A percentile compares a stretch with the other conserved stretches of the same genome.
These are phyloP conservation scores for Penicillium sp. DNA, from an alignment of 2,329 filamentous ascomycete species.

Conservation along the genomic window DNA sequence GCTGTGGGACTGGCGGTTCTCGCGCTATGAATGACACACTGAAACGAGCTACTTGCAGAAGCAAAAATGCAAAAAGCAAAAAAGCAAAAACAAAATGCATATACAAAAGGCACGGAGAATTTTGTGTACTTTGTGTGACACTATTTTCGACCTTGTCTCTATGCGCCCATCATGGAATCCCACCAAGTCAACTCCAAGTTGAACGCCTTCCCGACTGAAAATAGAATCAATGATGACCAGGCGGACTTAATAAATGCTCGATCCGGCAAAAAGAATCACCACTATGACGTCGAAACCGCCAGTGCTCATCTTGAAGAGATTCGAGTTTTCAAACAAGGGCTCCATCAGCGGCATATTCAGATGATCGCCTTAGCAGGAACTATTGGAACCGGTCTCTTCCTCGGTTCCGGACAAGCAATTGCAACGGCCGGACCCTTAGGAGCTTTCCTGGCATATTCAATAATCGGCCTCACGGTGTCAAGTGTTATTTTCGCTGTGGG, in stretches of 20 bases:
- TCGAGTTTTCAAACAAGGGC: slow-evolving; percentile 28
- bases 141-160: background rate
- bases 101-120: background rate
- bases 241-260: slow-evolving; percentile 2
- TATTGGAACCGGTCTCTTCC: slow-evolving; percentile 44
- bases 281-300: slow-evolving; percentile 21
- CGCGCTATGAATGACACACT: background rate
- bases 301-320: slow-evolving; percentile 27
- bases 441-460: slow-evolving; percentile 41
- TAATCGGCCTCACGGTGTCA: slow-evolving; percentile 41
- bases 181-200: background rate
- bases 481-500: slow-evolving; percentile 40
- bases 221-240: background rate
- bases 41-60: background rate
- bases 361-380: slow-evolving; percentile 46
- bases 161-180: background rate
- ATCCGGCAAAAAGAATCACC: slow-evolving; percentile 10
- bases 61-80: background rate
- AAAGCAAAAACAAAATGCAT: background rate
- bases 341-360: slow-evolving; percentile 39
- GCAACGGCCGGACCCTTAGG: slow-evolving; percentile 38
- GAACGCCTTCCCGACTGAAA: background rate
- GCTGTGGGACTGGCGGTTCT: background rate
- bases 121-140: background rate
- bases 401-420: slow-evolving; percentile 40